Base-by-base conservation (phyloP, 2,329 filamentous ascomycete genomes). In the Aspergillus neotritici region DNA sequence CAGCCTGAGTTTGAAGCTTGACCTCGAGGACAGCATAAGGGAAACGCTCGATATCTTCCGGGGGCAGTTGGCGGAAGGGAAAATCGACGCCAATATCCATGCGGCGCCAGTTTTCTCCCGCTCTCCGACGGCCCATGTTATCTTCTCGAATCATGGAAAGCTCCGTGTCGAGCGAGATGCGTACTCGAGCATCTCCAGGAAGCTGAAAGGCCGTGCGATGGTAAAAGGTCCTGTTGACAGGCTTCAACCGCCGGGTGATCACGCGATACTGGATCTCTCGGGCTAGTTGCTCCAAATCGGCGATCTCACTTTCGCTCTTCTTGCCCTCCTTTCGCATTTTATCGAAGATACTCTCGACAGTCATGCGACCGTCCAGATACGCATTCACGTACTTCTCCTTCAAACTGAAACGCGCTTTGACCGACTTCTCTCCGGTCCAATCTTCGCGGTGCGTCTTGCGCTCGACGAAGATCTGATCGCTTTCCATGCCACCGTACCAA, bases 301-400 rank as follows among this genome's bases (percentile, higher is more conserved):
- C 85, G 60, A 98, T 95, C 49, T 91, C 87, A 67, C 93, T 87
- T 61, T 88, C 81, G 12, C 86, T 82, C 70, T 96, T 96, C 76
- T 95, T 97, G 50, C 88, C 87, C 49, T 98, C 91, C 65, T 87
- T 93, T 44, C 91, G 83, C 61, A 89, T 88, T 74, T 98, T 98
- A 58, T 97, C 91, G 50, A 98, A 97, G n/a, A 94, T 80, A 47
- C 87, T 83, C 31, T 84, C 82, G 1, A 93, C 90, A 2, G 89
- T 87, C 61, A 94, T 77, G 56, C 89, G 82, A 42, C 93, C 93
- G 39, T 77, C 77, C 67, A 98, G 73, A 64, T 90, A 98, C 11
- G 87, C 78, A 61, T 97, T 97, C 61, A 98, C 85, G 50, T 96
- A 87, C 77, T 98, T 98, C 72, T 98, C 93, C 73, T 98, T 97